Evolutionary conservation across 345 rosid genomes (phyloP).

Genomic region (Acer yangbiense): DNA sequence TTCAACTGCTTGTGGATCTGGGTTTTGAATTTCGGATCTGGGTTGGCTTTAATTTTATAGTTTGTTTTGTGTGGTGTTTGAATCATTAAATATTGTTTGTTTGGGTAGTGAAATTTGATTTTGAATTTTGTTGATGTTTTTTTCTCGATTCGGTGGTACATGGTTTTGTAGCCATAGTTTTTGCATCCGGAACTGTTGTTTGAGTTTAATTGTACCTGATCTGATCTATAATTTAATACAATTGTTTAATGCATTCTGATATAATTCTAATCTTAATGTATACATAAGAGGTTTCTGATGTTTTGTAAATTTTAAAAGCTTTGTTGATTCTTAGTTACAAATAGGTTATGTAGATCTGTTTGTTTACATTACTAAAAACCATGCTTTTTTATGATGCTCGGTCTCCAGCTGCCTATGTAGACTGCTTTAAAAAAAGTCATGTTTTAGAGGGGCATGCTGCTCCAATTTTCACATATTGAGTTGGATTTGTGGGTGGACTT

Average conservation of each 20-base stretch:
- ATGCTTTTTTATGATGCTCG: not conserved
- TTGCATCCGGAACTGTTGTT: slow-evolving; percentile 22
- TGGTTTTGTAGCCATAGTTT: slow-evolving; percentile 6
- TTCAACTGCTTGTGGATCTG: not conserved
- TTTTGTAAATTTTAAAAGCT: not conserved
- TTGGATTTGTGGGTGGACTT: slow-evolving; percentile 3
- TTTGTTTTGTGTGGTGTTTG: no score
- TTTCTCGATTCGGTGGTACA: not conserved
- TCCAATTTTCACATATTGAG: not conserved
- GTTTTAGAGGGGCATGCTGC: not conserved
- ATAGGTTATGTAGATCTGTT: not conserved
- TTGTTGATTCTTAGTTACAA: not conserved
- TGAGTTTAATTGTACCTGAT: not conserved
- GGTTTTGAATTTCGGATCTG: slow-evolving; percentile 2
- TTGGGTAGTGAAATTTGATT: not conserved
- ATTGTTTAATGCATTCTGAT: not conserved
- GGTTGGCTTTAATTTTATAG: not conserved
- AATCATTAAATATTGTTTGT: not conserved
- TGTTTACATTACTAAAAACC: not conserved
- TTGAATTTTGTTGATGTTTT: not conserved
- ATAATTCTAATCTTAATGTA: not conserved
- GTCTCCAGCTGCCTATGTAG: not conserved
- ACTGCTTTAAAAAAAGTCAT: not conserved
- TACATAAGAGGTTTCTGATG: no score
- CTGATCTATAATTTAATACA: not conserved